These are phyloP conservation scores for Agrostemma githago DNA, from an alignment of 148 eudicot species.

Conservation along the genomic window DNA sequence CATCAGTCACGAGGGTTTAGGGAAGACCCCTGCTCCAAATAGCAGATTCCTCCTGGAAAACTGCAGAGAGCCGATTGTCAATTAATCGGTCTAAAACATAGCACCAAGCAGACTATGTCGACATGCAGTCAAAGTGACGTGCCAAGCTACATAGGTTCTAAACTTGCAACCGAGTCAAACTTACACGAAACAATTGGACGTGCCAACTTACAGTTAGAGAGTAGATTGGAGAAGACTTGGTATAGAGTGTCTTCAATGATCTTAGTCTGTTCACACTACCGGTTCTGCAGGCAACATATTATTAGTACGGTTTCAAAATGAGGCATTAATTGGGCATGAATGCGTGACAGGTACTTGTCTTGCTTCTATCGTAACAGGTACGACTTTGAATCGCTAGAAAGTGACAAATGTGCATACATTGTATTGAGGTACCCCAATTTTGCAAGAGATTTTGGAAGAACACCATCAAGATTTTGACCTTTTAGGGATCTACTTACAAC, in stretches of 20 bases:
- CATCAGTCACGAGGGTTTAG: slow-evolving; percentile 24
- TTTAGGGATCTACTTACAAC: slow-evolving; percentile 28
- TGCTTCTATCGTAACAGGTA: background rate
- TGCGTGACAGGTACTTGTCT: background rate
- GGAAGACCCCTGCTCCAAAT: slow-evolving; percentile 75
- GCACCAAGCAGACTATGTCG: too few species aligned
- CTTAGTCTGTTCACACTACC: slow-evolving; percentile 73
- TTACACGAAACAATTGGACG: background rate
- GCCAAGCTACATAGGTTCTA: background rate
- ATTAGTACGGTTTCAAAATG: background rate
- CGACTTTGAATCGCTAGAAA: slow-evolving; percentile 3
- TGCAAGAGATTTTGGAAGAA: slow-evolving; percentile 32
- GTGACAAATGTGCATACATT: slow-evolving; percentile 22
- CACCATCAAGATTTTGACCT: slow-evolving; percentile 41
- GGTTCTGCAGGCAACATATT: slow-evolving; percentile 35
- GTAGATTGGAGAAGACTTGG: slow-evolving; percentile 91
- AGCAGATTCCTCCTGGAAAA: slow-evolving; percentile 78
- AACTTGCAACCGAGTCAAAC: slow-evolving; percentile 14
- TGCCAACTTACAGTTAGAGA: slow-evolving; percentile 53
- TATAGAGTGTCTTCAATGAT: slow-evolving; percentile 79
- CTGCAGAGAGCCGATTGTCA: slow-evolving; percentile 28
- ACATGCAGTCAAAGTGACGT: background rate
- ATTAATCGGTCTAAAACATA: background rate
- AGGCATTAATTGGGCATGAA: background rate
- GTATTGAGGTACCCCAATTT: slow-evolving; percentile 28